Evolutionary conservation across 257 asterid species (phyloP).

Genomic region (Ehretia macrophylla): DNA sequence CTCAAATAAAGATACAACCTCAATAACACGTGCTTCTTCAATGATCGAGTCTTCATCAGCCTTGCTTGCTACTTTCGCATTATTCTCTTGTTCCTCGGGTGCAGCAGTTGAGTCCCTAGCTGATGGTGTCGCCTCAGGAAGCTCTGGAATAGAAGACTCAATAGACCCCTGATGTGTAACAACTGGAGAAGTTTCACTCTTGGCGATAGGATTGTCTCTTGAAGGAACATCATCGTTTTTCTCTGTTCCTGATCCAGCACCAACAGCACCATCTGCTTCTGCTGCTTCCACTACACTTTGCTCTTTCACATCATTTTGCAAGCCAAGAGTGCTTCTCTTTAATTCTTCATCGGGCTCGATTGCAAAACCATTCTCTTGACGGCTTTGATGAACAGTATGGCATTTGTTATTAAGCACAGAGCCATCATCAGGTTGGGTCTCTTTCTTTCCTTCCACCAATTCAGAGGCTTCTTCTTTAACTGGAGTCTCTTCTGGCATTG

Average conservation of each 20-base stretch:
- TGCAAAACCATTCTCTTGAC: constrained; percentile 35
- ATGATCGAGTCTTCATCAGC: constrained; percentile 77
- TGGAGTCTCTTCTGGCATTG: constrained; percentile 24
- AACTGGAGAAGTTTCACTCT: constrained; percentile 28
- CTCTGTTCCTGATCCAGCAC: constrained; percentile 39
- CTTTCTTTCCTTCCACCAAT: constrained; percentile 35
- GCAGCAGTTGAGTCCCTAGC: constrained; percentile 33
- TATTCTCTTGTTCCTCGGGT: constrained; percentile 34
- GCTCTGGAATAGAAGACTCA: constrained; percentile 29
- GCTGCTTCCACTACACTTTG: constrained; percentile 23
- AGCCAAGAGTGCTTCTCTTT: constrained; percentile 29
- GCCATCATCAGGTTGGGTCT: constrained; percentile 31
- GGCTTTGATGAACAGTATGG: constrained; percentile 33
- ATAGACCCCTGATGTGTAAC: constrained; percentile 26
- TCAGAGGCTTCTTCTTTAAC: constrained; percentile 28
- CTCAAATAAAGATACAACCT: constrained; percentile 44
- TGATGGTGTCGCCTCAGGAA: constrained; percentile 29
- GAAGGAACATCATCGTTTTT: constrained; percentile 17
- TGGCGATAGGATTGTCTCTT: constrained; percentile 25
- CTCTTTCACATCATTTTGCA: constrained; percentile 35
- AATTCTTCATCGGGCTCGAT: constrained; percentile 29
- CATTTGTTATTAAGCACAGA: constrained; percentile 27
- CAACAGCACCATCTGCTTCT: constrained; percentile 29
- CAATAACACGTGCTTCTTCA: constrained; percentile 79
- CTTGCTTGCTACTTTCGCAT: constrained; percentile 28